phyloP scores from a whole-genome alignment of 257 asterid genomes.

The Solanum arcanum region DNA sequence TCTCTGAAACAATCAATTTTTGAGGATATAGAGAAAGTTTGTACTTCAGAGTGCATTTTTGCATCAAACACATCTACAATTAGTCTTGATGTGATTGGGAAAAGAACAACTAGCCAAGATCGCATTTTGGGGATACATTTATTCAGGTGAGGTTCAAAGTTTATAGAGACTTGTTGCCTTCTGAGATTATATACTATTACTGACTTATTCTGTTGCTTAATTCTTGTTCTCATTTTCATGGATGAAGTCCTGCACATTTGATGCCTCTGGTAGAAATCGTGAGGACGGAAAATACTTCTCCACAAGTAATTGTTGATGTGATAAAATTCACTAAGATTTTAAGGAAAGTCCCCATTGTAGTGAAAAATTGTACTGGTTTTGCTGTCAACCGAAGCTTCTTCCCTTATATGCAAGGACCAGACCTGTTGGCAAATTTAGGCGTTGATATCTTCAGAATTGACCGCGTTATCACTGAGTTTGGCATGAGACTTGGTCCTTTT shows the following conservation, averaged over 20 bases:
- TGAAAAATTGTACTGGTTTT: conserved; percentile 25
- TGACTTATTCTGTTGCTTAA: background rate
- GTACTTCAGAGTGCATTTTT: conserved; percentile 34
- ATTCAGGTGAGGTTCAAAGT: conserved; percentile 20
- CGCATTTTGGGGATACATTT: conserved; percentile 30
- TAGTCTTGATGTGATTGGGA: conserved; percentile 23
- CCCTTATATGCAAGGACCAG: conserved; percentile 37
- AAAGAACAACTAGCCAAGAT: conserved; percentile 25
- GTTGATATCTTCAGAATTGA: conserved; percentile 37
- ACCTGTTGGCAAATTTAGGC: conserved; percentile 33
- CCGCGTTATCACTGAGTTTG: conserved; percentile 31
- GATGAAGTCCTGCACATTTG: conserved; percentile 35
- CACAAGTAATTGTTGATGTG: conserved; percentile 38
- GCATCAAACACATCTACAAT: conserved; percentile 27
- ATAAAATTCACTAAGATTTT: conserved; percentile 33
- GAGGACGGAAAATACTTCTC: conserved; percentile 16
- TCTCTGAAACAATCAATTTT: conserved; percentile 29
- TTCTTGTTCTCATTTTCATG: background rate
- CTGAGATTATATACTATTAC: background rate
- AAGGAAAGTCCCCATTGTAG: conserved; percentile 43
- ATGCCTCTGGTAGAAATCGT: conserved; percentile 38
- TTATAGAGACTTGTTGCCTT: background rate
- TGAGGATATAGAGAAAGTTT: conserved; percentile 27
- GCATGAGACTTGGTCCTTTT: conserved; percentile 47
- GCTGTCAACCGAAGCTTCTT: conserved; percentile 33